Conservation (phyloP, 1,139 yeast genomes). For the Yamadazyma aaseri region DNA sequence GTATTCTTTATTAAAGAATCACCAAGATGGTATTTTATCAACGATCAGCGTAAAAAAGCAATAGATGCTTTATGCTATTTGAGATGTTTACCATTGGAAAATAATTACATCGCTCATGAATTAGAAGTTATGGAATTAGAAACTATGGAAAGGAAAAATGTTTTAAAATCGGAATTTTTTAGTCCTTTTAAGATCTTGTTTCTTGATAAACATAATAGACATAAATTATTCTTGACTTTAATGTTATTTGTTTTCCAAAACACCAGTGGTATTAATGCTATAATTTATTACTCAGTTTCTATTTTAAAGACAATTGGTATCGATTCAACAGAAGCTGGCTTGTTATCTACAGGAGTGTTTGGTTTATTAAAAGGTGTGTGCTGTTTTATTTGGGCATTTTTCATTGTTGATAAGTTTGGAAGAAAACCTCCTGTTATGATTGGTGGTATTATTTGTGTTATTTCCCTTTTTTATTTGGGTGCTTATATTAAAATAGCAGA, state of each 20-base stretch:
- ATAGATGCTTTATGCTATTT: conserved; percentile 26
- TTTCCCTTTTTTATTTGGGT: conserved; percentile 50
- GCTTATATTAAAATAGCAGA: conserved; percentile 43
- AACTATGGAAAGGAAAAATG: conserved; percentile 17
- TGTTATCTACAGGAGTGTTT: conserved; percentile 57
- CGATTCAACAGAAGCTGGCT: conserved; percentile 33
- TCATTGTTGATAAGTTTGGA: conserved; percentile 45
- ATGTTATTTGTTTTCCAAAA: conserved; percentile 31
- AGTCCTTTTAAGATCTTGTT: conserved; percentile 24
- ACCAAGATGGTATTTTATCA: conserved; percentile 44
- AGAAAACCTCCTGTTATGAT: conserved; percentile 40
- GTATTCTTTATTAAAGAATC: conserved; percentile 42
- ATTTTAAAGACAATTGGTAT: conserved; percentile 30
- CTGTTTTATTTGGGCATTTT: conserved; percentile 41
- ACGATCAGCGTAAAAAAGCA: conserved; percentile 34
- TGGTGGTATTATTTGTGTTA: conserved; percentile 44
- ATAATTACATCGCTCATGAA: conserved; percentile 26
- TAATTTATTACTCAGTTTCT: conserved; percentile 31
- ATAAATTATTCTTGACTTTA: conserved; percentile 24
- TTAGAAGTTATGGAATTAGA: conserved; percentile 20
- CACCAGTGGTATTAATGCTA: conserved; percentile 31
- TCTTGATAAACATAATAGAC: conserved; percentile 19
- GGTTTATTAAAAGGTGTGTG: conserved; percentile 49
- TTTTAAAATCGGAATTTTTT: conserved; percentile 22
- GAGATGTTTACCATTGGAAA: conserved; percentile 22